Conservation (phyloP, 306 rosid genomes). For the Mucuna pruriens region DNA sequence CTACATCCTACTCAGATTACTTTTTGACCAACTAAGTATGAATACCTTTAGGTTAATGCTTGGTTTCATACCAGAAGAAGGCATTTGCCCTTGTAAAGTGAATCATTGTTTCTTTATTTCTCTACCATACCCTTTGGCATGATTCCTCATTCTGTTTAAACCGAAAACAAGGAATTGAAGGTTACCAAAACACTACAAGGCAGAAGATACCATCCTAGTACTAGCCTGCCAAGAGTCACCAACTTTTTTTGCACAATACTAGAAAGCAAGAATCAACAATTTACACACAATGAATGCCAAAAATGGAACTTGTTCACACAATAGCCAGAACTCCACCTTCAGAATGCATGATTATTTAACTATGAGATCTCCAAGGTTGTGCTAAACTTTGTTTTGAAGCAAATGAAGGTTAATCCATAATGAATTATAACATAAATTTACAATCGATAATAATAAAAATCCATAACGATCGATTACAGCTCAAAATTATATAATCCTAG, state of each 20-base stretch:
- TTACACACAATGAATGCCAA: neutral
- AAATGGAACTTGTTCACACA: no score
- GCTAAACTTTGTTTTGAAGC: neutral
- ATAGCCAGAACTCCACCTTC: neutral
- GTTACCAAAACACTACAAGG: neutral
- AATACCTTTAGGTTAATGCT: constrained; percentile 5
- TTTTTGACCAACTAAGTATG: constrained; percentile 49
- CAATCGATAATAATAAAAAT: neutral
- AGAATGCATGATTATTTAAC: neutral
- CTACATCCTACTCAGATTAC: constrained; percentile 39
- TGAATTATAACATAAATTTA: neutral
- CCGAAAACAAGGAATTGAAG: neutral
- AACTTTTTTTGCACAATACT: neutral
- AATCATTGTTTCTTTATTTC: constrained; percentile 9
- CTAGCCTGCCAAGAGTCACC: neutral
- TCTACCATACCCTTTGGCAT: neutral
- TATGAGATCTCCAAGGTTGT: neutral
- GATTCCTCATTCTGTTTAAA: neutral
- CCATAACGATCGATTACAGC: neutral
- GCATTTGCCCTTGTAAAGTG: constrained; percentile 30
- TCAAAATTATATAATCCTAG: neutral
- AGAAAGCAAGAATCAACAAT: neutral
- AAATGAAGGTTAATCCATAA: constrained; percentile 1
- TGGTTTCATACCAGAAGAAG: constrained; percentile 13
- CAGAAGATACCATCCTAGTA: neutral